A percentile compares a stretch with the other conserved stretches of the same genome.
These are phyloP conservation scores for Capsicum rhomboideum DNA, from an alignment of 257 asterid species.

Conservation along the genomic window DNA sequence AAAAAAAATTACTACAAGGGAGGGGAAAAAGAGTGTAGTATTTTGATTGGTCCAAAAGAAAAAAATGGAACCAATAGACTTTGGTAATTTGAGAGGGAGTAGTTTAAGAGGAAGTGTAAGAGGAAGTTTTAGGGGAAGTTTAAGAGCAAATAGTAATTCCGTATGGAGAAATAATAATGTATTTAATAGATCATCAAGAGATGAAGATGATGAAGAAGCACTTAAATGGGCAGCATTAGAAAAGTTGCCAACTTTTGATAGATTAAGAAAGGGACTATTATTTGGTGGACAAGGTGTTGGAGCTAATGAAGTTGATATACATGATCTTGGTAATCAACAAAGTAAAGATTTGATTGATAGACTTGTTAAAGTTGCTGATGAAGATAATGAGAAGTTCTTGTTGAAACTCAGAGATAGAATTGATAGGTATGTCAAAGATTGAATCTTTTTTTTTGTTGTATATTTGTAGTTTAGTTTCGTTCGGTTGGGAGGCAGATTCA, in stretches of 20 bases:
- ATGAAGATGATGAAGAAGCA: constrained; percentile 74
- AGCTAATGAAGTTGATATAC: constrained; percentile 33
- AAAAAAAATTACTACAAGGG: background rate
- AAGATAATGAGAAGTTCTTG: constrained; percentile 20
- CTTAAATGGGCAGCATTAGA: constrained; percentile 77
- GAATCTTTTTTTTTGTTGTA: background rate
- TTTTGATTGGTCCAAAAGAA: background rate
- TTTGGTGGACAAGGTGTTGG: constrained; percentile 40
- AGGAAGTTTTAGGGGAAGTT: constrained; percentile 15
- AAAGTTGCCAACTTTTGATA: constrained; percentile 55
- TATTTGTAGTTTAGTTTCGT: no score
- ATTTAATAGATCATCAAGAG: constrained; percentile 39
- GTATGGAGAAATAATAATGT: constrained; percentile 40
- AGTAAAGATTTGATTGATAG: constrained; percentile 13
- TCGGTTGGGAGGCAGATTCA: no score
- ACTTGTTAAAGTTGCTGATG: constrained; percentile 9
- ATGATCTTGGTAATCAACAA: constrained; percentile 39
- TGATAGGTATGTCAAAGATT: constrained; percentile 5
- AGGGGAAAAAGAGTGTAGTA: no score
- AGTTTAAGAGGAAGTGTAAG: constrained; percentile 24
- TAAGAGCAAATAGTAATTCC: constrained; percentile 29
- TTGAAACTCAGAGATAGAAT: constrained; percentile 16
- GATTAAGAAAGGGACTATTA: constrained; percentile 52
- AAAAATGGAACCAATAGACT: constrained; percentile 4
- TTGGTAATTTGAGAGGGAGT: background rate